These are phyloP conservation scores for Lichtheimia ramosa DNA, from an alignment of 371 early-diverging fungal genomes.

Conservation along the genomic window DNA sequence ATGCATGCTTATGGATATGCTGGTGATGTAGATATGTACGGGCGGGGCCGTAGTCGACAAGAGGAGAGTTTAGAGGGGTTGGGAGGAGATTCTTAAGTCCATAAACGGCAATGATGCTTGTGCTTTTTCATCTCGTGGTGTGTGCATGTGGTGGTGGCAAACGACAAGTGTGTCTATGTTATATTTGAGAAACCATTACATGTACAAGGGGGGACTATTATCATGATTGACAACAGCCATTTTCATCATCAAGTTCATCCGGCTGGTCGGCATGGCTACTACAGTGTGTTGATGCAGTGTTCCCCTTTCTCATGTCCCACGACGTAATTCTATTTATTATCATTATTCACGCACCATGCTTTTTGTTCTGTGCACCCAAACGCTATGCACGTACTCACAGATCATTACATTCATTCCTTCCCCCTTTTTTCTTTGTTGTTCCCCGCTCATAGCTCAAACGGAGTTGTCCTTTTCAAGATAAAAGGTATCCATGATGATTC, in stretches of 20 bases:
- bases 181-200: not conserved
- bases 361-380: not conserved
- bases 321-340: conserved; percentile 5
- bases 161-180: not conserved
- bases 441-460: no score
- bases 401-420: no score
- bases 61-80: not conserved
- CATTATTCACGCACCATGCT: not conserved
- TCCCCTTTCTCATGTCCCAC: conserved; percentile 5
- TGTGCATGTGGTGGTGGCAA: conserved; percentile 21
- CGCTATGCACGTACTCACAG: no score
- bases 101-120: conserved; percentile 21
- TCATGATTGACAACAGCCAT: not conserved
- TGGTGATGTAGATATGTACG: not conserved
- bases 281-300: not conserved
- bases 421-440: no score
- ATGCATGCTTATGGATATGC: not conserved
- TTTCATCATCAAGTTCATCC: not conserved
- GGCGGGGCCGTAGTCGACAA: not conserved
- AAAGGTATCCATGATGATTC: no score
- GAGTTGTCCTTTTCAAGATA: no score
- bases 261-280: not conserved
- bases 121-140: conserved; percentile 22
- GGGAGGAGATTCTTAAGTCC: not conserved
- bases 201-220: not conserved